Base-by-base conservation (phyloP, 2,329 filamentous ascomycete genomes). In the Bipolaris gigantea region DNA sequence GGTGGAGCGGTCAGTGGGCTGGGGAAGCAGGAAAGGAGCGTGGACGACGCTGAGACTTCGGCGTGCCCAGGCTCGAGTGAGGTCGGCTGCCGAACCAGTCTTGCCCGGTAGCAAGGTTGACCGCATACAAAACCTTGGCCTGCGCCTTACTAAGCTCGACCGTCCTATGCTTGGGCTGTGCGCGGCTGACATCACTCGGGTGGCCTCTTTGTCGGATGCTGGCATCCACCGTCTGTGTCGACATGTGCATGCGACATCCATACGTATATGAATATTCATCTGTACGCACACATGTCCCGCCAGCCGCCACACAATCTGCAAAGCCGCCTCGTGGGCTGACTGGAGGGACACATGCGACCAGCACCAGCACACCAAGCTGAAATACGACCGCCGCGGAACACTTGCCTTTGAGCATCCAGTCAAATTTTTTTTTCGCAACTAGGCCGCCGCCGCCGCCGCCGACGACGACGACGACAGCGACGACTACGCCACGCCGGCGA, bases 11-110 rank as follows among this genome's bases (percentile, higher is more conserved):
- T 53, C 55, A 52, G 55, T 60, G 59, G 60, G 52, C 58, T 62
- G 53, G 56, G 61, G 56, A 53, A 58, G 38, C 56, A 40, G 52
- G 56, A 59, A 57, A 49, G 62, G 55, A 59, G 57, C 41, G 65
- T 67, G 62, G 52, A 25, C 52, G 62, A 64, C 56, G 65, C 66
- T 65, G 64, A 62, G 59, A 57, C 55, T 62, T 62, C 59, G 25
- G 55, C 53, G 63, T 59, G 63, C 60, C 62, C 59, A 65, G 63
- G 56, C 63, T 64, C 61, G 59, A 62, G 59, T 59, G 57, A 61
- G 50, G 54, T 59, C 59, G 62, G 52, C 52, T 55, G 52, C 52
- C 52, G 65, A 57, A 58, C 59, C 59, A 61, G 47, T 59, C 60
- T 60, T 55, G 56, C 62, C 65, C 65, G 67, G 69, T 59, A 55